Evolutionary conservation across 495 filamentous ascomycete species (phyloP), one percentile per base, ranked within the genome.

Genomic region (Aspergillus haitiensis): DNA sequence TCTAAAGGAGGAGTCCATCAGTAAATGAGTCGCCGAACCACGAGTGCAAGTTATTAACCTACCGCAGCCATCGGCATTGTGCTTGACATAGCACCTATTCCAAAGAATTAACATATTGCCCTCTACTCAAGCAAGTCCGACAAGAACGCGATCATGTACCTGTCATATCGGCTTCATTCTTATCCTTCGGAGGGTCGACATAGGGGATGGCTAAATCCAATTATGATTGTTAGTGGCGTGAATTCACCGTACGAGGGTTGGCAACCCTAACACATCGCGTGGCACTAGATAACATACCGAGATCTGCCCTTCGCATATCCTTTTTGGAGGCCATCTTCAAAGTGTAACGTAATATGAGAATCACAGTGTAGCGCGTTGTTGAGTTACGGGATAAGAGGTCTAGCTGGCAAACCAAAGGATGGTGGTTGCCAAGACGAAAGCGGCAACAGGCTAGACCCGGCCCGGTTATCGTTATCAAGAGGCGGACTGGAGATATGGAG

Each of bases 51-150:
- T 44, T 37, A 58, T 47, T 44, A 59, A 79, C 84, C 68, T 78
- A 88, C 85, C 55, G 92, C 92, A 56, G 90, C 91, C 92, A 97
- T 97, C 37, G 92, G 92, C 67, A 96, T 73, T 7, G 91, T 96
- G 68, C 85, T 93, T 11, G 87, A 83, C 71, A 94, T 81, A 21
- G 89, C 89, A 64, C 88, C 87, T 75, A 67, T 72, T 57, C 81
- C 57, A 59, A 12, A 53, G 10, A 52, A 56, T 65, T 56, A 71
- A 59, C 47, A 48, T 61, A 67, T 9, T 34, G 10, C 35, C 15
- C 12, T 40, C 15, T 8, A 7, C 37, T 21, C 5, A 12, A 31
- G 18, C 15, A 27, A 44, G 31, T 48, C 39, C 54, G 53, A 34
- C 15, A 18, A 51, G 45, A 40, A 34, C 11, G 9, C 27, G 5